Evolutionary conservation across 768 basidiomycete genomes (phyloP).

Genomic region (Phanerochaete sordida): DNA sequence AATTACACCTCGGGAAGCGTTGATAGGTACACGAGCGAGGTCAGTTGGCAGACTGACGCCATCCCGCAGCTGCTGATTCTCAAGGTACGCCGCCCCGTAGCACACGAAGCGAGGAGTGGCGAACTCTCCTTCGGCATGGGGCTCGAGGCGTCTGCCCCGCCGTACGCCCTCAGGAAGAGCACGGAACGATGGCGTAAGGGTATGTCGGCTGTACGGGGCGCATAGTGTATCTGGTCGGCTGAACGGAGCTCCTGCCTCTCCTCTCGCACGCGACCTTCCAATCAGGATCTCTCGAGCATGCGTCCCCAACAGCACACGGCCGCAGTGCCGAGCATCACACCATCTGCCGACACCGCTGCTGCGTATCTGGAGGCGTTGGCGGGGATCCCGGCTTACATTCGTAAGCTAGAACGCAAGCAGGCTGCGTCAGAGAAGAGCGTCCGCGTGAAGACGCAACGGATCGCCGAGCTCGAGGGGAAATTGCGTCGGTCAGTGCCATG

Average conservation of each 20-base stretch:
- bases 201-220: slow-evolving; percentile 1
- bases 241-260: neutral
- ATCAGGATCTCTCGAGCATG: neutral
- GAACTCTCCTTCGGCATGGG: neutral
- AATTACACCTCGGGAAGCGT: neutral
- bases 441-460: slow-evolving; percentile 14
- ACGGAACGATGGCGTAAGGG: neutral
- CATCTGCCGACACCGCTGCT: slow-evolving; percentile 25
- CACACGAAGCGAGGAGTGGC: neutral
- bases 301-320: neutral
- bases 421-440: slow-evolving; percentile 33
- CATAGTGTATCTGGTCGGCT: neutral
- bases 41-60: neutral
- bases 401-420: slow-evolving; percentile 36
- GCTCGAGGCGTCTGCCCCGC: neutral
- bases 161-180: neutral
- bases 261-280: neutral
- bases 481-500: neutral
- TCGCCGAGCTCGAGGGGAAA: slow-evolving; percentile 4
- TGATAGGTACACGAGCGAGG: neutral
- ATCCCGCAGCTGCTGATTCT: neutral
- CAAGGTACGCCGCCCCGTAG: neutral
- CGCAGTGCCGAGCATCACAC: neutral
- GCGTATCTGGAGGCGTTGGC: slow-evolving; percentile 16
- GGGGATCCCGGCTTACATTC: slow-evolving; percentile 27